Percentiles rank a stretch among this genome's conserved stretches.
Conservation (phyloP, 306 rosid species). For the Fragaria vesca region DNA sequence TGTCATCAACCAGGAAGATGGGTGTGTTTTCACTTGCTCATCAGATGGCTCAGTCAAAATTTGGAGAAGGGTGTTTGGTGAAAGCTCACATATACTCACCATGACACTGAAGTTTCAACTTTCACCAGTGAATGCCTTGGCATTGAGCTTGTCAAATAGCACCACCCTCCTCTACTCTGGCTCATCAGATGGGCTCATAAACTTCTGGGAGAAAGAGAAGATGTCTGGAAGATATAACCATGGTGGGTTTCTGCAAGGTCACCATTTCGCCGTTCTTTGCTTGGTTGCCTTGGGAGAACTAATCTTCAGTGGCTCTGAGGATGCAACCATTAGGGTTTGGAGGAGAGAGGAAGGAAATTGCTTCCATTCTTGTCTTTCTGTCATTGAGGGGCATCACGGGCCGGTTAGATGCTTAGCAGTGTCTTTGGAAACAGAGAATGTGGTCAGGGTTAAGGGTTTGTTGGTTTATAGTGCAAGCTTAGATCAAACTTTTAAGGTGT, state of each 20-base stretch:
- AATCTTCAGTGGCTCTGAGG: slow-evolving; percentile 47
- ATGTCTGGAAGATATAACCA: slow-evolving; percentile 47
- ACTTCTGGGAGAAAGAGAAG: slow-evolving; percentile 55
- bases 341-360: slow-evolving; percentile 51
- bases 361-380: slow-evolving; percentile 43
- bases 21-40: slow-evolving; percentile 59
- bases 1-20: slow-evolving; percentile 48
- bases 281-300: slow-evolving; percentile 42
- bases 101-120: slow-evolving; percentile 52
- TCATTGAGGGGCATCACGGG: slow-evolving; percentile 53
- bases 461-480: slow-evolving; percentile 57
- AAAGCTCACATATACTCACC: slow-evolving; percentile 53
- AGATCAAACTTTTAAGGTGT: slow-evolving; percentile 59
- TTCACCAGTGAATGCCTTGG: slow-evolving; percentile 43
- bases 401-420: slow-evolving; percentile 57
- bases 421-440: slow-evolving; percentile 37
- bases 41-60: slow-evolving; percentile 56
- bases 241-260: slow-evolving; percentile 57
- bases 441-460: slow-evolving; percentile 33
- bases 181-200: slow-evolving; percentile 50
- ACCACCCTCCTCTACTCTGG: slow-evolving; percentile 44
- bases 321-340: slow-evolving; percentile 52
- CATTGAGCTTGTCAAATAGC: slow-evolving; percentile 33
- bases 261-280: slow-evolving; percentile 48
- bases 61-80: slow-evolving; percentile 58